A percentile compares a stretch with the other conserved stretches of the same genome.
Evolutionary conservation across 2,329 filamentous ascomycete species (phyloP).

Genomic region (Scolecobasidium constrictum): DNA sequence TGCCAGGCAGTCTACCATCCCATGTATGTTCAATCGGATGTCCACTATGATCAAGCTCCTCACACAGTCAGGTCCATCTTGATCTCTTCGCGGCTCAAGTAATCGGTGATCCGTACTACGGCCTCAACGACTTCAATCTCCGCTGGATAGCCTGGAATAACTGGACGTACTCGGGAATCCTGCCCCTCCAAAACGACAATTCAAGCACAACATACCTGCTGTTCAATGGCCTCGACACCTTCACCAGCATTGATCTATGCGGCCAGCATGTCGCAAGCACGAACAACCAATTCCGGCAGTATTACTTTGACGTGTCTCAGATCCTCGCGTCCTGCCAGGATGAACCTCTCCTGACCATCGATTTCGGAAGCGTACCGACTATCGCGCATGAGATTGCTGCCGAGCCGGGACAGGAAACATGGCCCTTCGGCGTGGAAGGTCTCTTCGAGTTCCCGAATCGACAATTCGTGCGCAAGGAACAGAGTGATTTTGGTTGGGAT

Average conservation of each 20-base stretch:
- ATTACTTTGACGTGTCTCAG: conserved; percentile 45
- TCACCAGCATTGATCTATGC: conserved; percentile 46
- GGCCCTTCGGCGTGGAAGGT: conserved; percentile 28
- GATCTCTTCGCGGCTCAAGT: conserved; percentile 43
- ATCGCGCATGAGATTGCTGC: conserved; percentile 43
- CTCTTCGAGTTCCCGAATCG: conserved; percentile 42
- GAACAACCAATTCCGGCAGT: conserved; percentile 53
- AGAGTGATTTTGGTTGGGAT: conserved; percentile 56
- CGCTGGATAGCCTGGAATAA: conserved; percentile 48
- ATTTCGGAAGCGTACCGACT: conserved; percentile 46
- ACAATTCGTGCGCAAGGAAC: conserved; percentile 49
- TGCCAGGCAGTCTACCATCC: conserved; percentile 18
- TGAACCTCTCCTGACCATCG: conserved; percentile 31
- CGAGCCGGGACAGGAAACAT: conserved; percentile 34
- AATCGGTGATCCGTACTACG: conserved; percentile 44
- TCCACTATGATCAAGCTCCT: neutral
- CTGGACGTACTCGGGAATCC: conserved; percentile 42
- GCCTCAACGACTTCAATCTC: conserved; percentile 48
- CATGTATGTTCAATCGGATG: conserved; percentile 24
- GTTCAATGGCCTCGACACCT: conserved; percentile 54
- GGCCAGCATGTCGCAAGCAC: conserved; percentile 43
- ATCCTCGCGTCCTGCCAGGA: conserved; percentile 31
- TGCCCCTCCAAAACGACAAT: conserved; percentile 19
- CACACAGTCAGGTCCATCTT: conserved; percentile 43
- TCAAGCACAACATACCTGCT: conserved; percentile 40